These are phyloP conservation scores for Hippophae gyantsensis DNA, from an alignment of 306 rosid genomes.

Conservation along the genomic window DNA sequence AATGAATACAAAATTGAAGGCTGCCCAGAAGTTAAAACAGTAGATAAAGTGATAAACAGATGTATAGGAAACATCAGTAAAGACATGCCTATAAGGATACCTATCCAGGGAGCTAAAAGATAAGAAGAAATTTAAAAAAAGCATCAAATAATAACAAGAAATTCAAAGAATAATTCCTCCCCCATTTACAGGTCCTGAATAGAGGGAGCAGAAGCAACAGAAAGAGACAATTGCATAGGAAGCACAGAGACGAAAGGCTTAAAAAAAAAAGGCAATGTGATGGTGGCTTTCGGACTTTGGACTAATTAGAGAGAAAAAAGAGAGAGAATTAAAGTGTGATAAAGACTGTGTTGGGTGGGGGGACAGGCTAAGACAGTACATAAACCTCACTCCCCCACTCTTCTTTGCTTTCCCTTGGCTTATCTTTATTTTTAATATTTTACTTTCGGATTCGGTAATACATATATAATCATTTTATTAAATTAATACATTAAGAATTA, in stretches of 20 bases:
- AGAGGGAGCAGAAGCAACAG: slow-evolving; percentile 70
- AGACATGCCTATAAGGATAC: slow-evolving; percentile 33
- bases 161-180: slow-evolving; percentile 74
- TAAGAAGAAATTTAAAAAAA: not conserved
- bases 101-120: slow-evolving; percentile 19
- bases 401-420: slow-evolving; percentile 20
- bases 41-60: slow-evolving; percentile 24
- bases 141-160: slow-evolving; percentile 66
- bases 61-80: slow-evolving; percentile 35
- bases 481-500: too few species aligned
- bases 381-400: slow-evolving; percentile 62
- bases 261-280: slow-evolving; percentile 47
- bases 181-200: slow-evolving; percentile 76
- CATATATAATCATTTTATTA: too few species aligned
- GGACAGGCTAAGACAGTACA: slow-evolving; percentile 74
- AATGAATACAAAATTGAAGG: slow-evolving; percentile 43
- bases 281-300: slow-evolving; percentile 50
- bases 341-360: slow-evolving; percentile 64
- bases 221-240: slow-evolving; percentile 70
- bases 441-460: not conserved
- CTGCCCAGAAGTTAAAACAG: slow-evolving; percentile 36
- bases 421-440: slow-evolving; percentile 33
- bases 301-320: slow-evolving; percentile 29
- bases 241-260: slow-evolving; percentile 67
- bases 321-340: slow-evolving; percentile 13